These are phyloP conservation scores for Entonaema liquescens DNA, from an alignment of 495 filamentous ascomycete genomes.

Conservation along the genomic window DNA sequence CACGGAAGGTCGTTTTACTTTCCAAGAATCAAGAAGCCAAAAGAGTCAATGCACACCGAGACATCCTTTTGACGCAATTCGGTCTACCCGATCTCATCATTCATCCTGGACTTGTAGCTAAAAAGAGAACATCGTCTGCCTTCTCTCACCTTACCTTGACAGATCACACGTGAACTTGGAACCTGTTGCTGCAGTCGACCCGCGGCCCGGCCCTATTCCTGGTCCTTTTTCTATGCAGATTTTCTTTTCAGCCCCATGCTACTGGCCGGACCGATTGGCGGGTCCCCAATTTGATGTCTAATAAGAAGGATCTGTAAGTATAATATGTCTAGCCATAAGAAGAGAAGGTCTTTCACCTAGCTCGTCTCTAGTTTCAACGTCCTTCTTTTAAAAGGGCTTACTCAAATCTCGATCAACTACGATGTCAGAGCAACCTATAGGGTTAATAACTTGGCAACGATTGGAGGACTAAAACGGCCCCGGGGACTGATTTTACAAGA, in stretches of 20 bases:
- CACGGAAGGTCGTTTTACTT: conserved; percentile 26
- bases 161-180: background rate
- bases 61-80: conserved; percentile 11
- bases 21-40: background rate
- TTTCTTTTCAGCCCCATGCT: background rate
- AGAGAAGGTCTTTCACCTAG: background rate
- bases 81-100: conserved; percentile 9
- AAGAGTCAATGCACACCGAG: background rate
- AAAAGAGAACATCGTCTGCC: background rate
- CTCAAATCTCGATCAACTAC: background rate
- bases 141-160: background rate
- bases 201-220: background rate
- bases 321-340: background rate
- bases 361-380: background rate
- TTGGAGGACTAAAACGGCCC: background rate
- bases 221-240: background rate
- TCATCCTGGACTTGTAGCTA: background rate
- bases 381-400: background rate
- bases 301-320: background rate
- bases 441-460: background rate
- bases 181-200: background rate
- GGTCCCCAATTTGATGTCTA: background rate
- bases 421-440: background rate
- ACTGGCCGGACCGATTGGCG: background rate
- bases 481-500: background rate